phyloP scores from a whole-genome alignment of 108 stramenopile species.

The Mediolabrus comicus region DNA sequence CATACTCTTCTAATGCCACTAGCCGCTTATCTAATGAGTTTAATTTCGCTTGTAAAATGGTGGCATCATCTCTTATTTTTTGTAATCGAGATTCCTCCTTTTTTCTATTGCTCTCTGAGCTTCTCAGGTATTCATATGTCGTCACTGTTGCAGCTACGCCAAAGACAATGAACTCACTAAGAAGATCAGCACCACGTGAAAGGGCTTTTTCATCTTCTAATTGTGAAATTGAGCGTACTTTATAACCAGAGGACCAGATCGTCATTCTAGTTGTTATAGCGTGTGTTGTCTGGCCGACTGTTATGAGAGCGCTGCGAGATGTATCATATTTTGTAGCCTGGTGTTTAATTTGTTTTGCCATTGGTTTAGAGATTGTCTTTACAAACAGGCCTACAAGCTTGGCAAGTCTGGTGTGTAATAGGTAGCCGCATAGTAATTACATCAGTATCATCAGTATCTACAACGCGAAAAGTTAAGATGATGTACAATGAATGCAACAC shows the following conservation, averaged over 20 bases:
- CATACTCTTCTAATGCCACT: conserved; percentile 69
- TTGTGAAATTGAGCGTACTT: conserved; percentile 64
- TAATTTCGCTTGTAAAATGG: conserved; percentile 67
- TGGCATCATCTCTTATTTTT: conserved; percentile 47
- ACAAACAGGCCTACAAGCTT: conserved; percentile 47
- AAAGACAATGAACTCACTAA: conserved; percentile 79
- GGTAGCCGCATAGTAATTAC: too few relatives aligned
- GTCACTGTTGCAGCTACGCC: conserved; percentile 55
- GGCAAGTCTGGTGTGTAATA: conserved; percentile 31
- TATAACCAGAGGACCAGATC: conserved; percentile 84
- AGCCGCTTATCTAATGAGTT: conserved; percentile 63
- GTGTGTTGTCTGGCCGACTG: conserved; percentile 78
- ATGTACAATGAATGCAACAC: not conserved
- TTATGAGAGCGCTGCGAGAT: conserved; percentile 58
- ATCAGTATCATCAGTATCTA: not conserved
- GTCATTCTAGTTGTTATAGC: conserved; percentile 74
- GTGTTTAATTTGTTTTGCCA: conserved; percentile 75
- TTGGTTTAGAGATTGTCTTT: conserved; percentile 69
- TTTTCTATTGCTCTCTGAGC: conserved; percentile 47
- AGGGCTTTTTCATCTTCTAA: conserved; percentile 75
- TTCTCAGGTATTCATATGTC: conserved; percentile 75
- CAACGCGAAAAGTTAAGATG: not conserved
- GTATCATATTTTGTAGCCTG: conserved; percentile 49
- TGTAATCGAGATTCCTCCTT: conserved; percentile 55
- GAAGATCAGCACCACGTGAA: conserved; percentile 74